Percentiles rank a stretch among this genome's conserved stretches.
These are phyloP conservation scores for Saururus chinensis DNA, from an alignment of 164 flowering plant genomes.

Conservation along the genomic window DNA sequence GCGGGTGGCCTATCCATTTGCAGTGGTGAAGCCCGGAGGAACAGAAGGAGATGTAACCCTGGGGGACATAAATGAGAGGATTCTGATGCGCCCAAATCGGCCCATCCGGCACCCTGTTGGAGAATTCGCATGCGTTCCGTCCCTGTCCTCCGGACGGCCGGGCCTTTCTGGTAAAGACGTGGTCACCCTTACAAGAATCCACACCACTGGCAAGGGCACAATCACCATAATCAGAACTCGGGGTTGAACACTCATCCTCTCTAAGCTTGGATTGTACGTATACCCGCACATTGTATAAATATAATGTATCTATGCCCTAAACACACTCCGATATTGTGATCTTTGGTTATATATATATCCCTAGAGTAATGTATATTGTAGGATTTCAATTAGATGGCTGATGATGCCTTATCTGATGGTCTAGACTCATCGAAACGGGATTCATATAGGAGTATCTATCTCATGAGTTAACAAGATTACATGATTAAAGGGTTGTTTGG, in stretches of 20 bases:
- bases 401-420: no score
- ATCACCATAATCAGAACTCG: conserved; percentile 31
- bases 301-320: no score
- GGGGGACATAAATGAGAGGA: conserved; percentile 23
- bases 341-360: no score
- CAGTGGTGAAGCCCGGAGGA: conserved; percentile 30
- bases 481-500: no score
- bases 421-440: no score
- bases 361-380: no score
- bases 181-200: conserved; percentile 28
- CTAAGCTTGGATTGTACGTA: no score
- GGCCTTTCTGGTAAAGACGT: conserved; percentile 32
- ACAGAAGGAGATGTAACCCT: conserved; percentile 29
- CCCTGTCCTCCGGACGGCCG: conserved; percentile 3
- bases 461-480: no score
- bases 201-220: conserved; percentile 32
- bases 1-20: conserved; percentile 28
- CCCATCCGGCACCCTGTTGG: conserved; percentile 34
- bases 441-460: no score
- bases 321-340: no score
- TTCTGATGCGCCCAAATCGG: conserved; percentile 23
- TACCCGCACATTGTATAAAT: no score
- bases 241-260: conserved; percentile 9
- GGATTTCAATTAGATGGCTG: no score
- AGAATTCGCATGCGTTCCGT: conserved; percentile 17